These are phyloP conservation scores for Calonectria hongkongensis DNA, from an alignment of 2,329 filamentous ascomycete genomes.

Conservation along the genomic window DNA sequence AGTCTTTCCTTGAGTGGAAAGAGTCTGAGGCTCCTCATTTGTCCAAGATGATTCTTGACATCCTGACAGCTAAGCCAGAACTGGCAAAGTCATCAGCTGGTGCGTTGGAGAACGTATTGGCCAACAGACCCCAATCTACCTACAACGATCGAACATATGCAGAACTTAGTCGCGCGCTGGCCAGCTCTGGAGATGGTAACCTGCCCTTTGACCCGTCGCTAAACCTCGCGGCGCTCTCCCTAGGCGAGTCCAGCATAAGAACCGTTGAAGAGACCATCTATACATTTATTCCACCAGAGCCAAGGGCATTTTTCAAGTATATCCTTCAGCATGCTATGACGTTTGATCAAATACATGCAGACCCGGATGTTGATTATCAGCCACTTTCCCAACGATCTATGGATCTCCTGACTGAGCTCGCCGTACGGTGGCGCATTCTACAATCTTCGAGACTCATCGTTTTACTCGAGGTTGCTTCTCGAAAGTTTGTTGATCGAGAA, in stretches of 20 bases:
- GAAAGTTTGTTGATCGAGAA: constrained; percentile 90
- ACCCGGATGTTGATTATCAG: constrained; percentile 68
- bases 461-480: constrained; percentile 88
- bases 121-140: constrained; percentile 67
- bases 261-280: constrained; percentile 81
- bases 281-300: constrained; percentile 91
- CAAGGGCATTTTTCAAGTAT: constrained; percentile 87
- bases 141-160: constrained; percentile 72
- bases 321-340: constrained; percentile 86
- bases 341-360: constrained; percentile 76
- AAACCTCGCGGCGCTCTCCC: constrained; percentile 79
- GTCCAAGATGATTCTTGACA: constrained; percentile 94
- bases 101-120: constrained; percentile 73
- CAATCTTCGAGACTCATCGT: constrained; percentile 86
- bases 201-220: constrained; percentile 79
- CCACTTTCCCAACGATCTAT: constrained; percentile 85
- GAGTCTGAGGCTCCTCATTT: constrained; percentile 90
- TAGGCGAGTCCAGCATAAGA: constrained; percentile 73
- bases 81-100: constrained; percentile 84
- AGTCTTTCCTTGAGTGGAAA: constrained; percentile 92
- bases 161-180: constrained; percentile 71
- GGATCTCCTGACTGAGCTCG: constrained; percentile 90
- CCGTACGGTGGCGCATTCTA: constrained; percentile 91
- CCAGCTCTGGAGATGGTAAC: constrained; percentile 65
- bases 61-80: constrained; percentile 89